Base-by-base conservation (phyloP, 768 basidiomycete genomes). In the Pseudohyphozyma bogoriensis region DNA sequence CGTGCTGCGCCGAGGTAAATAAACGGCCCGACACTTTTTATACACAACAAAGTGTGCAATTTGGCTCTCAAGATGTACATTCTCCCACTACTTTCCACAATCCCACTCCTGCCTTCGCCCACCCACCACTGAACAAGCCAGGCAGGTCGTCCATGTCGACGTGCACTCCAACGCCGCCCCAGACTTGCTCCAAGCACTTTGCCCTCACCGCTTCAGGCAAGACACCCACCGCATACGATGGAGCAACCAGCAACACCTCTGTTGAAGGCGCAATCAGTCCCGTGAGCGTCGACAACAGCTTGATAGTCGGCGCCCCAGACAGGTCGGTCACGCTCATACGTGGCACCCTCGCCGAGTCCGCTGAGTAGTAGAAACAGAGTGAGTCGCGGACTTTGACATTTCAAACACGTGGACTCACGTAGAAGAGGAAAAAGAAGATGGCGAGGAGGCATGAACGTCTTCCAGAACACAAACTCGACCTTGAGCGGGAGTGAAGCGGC, bases 371-470 rank as follows among this genome's bases (percentile, higher is more conserved):
- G 9, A n/a, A n/a, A 36, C 13, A 18, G 11, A 35, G 24, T 36
- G 13, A 16, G 2, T 18, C 26, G n/a, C 32, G 4, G 8, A 26
- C 6, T 18, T 31, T 11, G 44, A n/a, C 11, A 45, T 22, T 10
- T 35, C 5, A 32, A 8, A 51, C 55, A 18, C 2, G n/a, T 11
- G 1, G 18, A 35, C 8, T 55, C 33, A n/a, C 50, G n/a, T 11
- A 16, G 11, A 0, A 55, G 20, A 0, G 64, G 67, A 8, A 65
- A 24, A 0, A 68, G 29, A 15, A 68, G 57, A 32, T 68, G 67
- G 2, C 61, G 22, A 11, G 67, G 67, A 3, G 67, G 60, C 67
- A 68, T 65, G 53, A 68, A 68, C 5, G 64, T 65, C 28, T 46
- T 51, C 64, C 64, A 68, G 35, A 68, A 65, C 11, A 65, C 61